Conservation (phyloP, 495 filamentous ascomycete species). For the Hamigera avellanea region DNA sequence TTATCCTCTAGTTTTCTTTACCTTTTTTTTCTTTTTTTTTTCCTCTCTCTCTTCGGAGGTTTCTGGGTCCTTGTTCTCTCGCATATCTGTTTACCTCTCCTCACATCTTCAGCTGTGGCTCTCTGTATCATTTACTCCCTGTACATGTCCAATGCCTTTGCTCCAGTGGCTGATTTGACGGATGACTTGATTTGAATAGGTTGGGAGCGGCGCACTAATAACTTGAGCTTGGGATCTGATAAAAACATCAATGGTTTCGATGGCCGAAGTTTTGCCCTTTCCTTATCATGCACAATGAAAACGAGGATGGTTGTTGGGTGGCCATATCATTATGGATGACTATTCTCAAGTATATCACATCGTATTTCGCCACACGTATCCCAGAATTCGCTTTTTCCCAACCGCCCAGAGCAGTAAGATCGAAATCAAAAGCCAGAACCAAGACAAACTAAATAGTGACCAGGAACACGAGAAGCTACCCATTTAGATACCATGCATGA, state of each 20-base stretch:
- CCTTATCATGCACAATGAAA: too few species aligned
- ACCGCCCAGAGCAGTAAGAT: too few species aligned
- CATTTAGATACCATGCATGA: constrained; percentile 17
- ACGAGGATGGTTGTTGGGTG: too few species aligned
- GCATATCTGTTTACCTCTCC: constrained; percentile 4
- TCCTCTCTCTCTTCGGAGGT: too few species aligned
- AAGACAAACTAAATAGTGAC: not conserved
- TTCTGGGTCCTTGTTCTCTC: constrained; percentile 1
- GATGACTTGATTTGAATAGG: constrained; percentile 1
- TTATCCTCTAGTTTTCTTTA: constrained; percentile 5
- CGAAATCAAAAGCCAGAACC: not conserved
- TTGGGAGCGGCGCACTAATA: not conserved
- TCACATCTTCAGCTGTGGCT: not conserved
- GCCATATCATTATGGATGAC: too few species aligned
- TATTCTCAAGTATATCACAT: too few species aligned
- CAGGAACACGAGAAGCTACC: constrained; percentile 1
- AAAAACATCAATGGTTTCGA: too few species aligned
- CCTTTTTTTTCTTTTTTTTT: constrained; percentile 3
- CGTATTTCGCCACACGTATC: too few species aligned
- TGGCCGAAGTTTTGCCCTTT: too few species aligned
- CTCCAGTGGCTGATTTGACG: constrained; percentile 4
- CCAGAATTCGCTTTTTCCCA: too few species aligned
- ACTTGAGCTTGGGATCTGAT: too few species aligned
- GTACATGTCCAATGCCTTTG: constrained; percentile 7
- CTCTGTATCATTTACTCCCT: constrained; percentile 3